Evolutionary conservation across 805 yeast genomes (phyloP).

Genomic region (Ogataea trehalophila): DNA sequence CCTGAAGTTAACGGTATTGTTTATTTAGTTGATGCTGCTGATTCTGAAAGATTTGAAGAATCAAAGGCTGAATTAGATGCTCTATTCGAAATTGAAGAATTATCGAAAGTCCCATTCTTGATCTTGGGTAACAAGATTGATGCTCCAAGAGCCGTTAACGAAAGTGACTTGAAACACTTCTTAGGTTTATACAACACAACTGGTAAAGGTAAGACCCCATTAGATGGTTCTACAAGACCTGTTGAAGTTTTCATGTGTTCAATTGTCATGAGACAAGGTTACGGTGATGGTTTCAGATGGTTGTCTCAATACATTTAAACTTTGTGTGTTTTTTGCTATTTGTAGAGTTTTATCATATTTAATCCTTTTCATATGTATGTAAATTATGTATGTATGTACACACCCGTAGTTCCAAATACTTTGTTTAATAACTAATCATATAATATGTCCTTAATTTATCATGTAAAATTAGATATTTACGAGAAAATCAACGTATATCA

Average conservation of each 20-base stretch:
- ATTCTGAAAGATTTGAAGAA: constrained; percentile 91
- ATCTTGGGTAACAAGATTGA: constrained; percentile 96
- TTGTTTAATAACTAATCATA: too few species aligned
- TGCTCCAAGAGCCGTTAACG: constrained; percentile 89
- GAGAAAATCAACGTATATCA: too few species aligned
- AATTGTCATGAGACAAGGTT: constrained; percentile 97
- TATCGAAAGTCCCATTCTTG: constrained; percentile 83
- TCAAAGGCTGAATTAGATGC: constrained; percentile 93
- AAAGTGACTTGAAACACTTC: constrained; percentile 87
- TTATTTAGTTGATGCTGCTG: constrained; percentile 95
- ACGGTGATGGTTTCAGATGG: constrained; percentile 98
- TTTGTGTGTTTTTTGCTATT: not conserved
- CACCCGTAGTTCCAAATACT: too few species aligned
- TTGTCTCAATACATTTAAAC: constrained; percentile 84
- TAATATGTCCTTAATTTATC: too few species aligned
- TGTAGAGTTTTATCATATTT: not conserved
- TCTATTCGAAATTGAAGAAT: constrained; percentile 87
- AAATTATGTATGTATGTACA: too few species aligned
- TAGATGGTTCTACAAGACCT: constrained; percentile 65
- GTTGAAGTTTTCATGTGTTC: constrained; percentile 97
- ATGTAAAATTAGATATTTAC: too few species aligned
- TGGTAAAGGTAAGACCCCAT: constrained; percentile 74
- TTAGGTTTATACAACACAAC: constrained; percentile 85
- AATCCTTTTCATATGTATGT: not conserved
- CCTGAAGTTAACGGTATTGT: constrained; percentile 99